Evolutionary conservation across 1,284 basidiomycete genomes (phyloP), one percentile per base, ranked within the genome.

Genomic region (Austroboletus novae-zelandiae): DNA sequence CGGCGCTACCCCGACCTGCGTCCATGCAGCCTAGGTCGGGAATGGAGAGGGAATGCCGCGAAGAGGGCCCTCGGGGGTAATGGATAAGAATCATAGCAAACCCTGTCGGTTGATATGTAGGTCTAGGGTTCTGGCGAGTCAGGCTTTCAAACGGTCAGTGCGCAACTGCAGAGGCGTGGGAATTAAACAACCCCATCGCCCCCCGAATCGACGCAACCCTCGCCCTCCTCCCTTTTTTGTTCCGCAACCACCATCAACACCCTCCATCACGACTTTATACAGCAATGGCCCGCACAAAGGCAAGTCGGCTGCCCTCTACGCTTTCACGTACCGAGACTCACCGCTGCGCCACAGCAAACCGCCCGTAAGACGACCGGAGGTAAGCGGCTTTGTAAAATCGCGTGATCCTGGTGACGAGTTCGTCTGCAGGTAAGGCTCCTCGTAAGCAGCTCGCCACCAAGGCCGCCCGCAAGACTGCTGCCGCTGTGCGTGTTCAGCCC

Each of bases 381-480:
- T 86, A 42, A 62, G 83, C 66, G 7, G 7, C 14, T 9, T 39
- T 23, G 9, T 46, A 8, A 9, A 13, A 37, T 48, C 52, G 53
- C 59, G 48, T 46, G 18, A 34, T 43, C 32, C 43, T 25, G 18
- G 40, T 43, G 29, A 48, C 40, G 2, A 51, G 51, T 35, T 29
- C 42, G 5, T 40, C 9, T 43, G 3, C 61, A 87, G 87, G 87
- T 67, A 90, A 91, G 73, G 88, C 87, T 53, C 87, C 88, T 55
- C 88, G 89, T 80, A 92, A 92, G 75, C 90, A 91, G 76, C 84
- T 92, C 71, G 90, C 91, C 42, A 91, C 92, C 74, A 94, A 94
- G 80, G 90, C 89, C 47, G 91, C 91, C 57, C 81, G 88, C 59
- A 91, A 91, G 78, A 90, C 87, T 31, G 85, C 84, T 45, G 77